Percentiles rank a stretch among this genome's conserved stretches.
These are phyloP conservation scores for Hypomontagnella monticulosa DNA, from an alignment of 495 filamentous ascomycete genomes.

Conservation along the genomic window DNA sequence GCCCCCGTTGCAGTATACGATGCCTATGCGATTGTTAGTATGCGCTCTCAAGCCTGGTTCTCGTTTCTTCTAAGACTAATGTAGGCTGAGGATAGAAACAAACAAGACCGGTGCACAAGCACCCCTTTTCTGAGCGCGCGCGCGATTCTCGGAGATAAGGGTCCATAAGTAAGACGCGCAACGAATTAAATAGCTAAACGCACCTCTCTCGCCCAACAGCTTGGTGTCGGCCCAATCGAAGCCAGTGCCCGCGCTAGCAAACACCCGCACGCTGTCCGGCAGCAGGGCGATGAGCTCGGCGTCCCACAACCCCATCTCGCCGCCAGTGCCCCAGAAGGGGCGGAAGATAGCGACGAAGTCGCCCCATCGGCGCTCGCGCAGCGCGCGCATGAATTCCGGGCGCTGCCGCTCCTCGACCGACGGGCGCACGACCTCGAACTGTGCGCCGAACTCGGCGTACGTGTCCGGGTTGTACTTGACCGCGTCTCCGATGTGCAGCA, in stretches of 20 bases:
- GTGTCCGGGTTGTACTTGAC: conserved; percentile 71
- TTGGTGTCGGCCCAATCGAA: conserved; percentile 82
- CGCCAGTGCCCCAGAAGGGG: conserved; percentile 81
- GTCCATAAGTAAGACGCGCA: too few species aligned
- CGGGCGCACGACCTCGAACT: conserved; percentile 69
- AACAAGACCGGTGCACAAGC: not conserved
- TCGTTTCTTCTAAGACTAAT: not conserved
- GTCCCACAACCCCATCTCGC: conserved; percentile 83
- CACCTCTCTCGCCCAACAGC: conserved; percentile 73
- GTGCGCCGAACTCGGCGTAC: conserved; percentile 62
- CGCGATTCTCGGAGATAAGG: too few species aligned
- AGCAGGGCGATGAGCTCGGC: conserved; percentile 72
- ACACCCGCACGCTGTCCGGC: conserved; percentile 71
- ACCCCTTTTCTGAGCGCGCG: too few species aligned
- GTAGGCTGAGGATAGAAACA: not conserved
- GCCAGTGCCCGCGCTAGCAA: conserved; percentile 77
- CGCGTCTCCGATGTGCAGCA: conserved; percentile 76
- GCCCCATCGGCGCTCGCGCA: conserved; percentile 72
- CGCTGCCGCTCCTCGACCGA: conserved; percentile 61
- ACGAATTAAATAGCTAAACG: conserved; percentile 25
- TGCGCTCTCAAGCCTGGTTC: not conserved
- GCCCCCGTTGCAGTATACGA: conserved; percentile 77
- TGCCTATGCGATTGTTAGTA: conserved; percentile 53
- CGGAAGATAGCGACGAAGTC: conserved; percentile 78
- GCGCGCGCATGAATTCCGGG: conserved; percentile 67